Evolutionary conservation across 2,329 filamentous ascomycete species (phyloP).

Genomic region (Fusarium nurragi): DNA sequence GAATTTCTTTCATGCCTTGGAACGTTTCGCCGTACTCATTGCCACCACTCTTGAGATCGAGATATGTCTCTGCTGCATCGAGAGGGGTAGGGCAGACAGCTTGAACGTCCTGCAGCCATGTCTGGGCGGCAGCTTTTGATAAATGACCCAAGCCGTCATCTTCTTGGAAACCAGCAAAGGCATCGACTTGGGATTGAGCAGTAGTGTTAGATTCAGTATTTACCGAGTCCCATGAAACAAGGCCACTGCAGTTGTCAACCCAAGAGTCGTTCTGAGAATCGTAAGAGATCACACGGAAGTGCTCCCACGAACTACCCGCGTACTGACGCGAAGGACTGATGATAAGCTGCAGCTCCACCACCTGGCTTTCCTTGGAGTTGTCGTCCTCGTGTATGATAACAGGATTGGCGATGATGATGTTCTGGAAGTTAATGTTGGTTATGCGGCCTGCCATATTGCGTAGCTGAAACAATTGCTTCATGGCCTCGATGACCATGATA

Average conservation of each 20-base stretch:
- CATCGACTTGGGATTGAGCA: background rate
- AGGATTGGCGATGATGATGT: background rate
- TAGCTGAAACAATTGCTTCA: slow-evolving; percentile 14
- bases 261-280: slow-evolving; percentile 4
- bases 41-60: background rate
- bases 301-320: slow-evolving; percentile 9
- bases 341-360: slow-evolving; percentile 13
- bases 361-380: slow-evolving; percentile 1
- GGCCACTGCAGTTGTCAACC: slow-evolving; percentile 5
- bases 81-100: background rate
- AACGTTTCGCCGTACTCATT: slow-evolving; percentile 8
- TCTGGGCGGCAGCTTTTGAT: background rate
- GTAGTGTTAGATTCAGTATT: background rate
- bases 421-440: slow-evolving; percentile 12
- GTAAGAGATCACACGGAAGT: slow-evolving; percentile 1
- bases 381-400: slow-evolving; percentile 10
- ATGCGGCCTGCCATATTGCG: slow-evolving; percentile 10
- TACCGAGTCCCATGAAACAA: slow-evolving; percentile 3
- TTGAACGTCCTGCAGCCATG: slow-evolving; percentile 1
- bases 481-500: slow-evolving; percentile 20
- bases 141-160: slow-evolving; percentile 5
- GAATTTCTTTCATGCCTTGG: slow-evolving; percentile 6
- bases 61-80: background rate
- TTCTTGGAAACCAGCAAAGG: background rate
- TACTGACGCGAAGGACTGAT: slow-evolving; percentile 10